Base-by-base conservation (phyloP, 2,329 filamentous ascomycete species). In the Epichloe amarillans region DNA sequence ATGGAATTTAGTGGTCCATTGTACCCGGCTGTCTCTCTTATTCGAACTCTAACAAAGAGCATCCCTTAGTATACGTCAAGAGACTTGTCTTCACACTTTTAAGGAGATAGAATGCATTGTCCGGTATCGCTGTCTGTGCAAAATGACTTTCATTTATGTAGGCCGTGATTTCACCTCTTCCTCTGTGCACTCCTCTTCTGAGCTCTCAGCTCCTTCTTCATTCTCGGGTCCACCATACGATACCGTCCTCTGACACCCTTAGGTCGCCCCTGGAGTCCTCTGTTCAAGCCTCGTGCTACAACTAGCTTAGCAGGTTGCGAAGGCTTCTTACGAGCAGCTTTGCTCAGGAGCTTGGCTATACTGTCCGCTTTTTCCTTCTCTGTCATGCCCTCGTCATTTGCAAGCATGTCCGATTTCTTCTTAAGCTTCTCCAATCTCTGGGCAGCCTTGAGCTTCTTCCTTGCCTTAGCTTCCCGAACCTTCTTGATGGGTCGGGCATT, bases 401-500 rank as follows among this genome's bases (percentile, higher is more conserved):
- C 84, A 47, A 98, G 71, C 60, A 95, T 71, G 39, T 94, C 90
- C n/a, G 83, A 88, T 78, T 98, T 98, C 82, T 94, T 95, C 72
- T 89, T 88, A 56, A 98, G 73, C 72, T 95, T 96, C 77, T 98
- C 93, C 33, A 98, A 71, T 52, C 80, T 79, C 69, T 94, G 87
- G 0, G 88, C 91, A 8, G 90, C 83, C 77, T 94, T 94, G 69
- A 95, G 84, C 73, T 96, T 97, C 82, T 98, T 98, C 53, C 93
- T 79, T 37, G 90, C 91, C 70, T 94, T 90, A 23, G 93, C 93
- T 70, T 98, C 93, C 59, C 87, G 85, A 35, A 98, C 93, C 75
- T 98, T 98, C 78, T 98, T 98, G 79, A 97, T 97, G 1, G 93
- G 93, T 35, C 93, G 82, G 7, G 91, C 93, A 65, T 98, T 97